These are phyloP conservation scores for Neurospora tetraspora DNA, from an alignment of 495 filamentous ascomycete genomes.

Conservation along the genomic window DNA sequence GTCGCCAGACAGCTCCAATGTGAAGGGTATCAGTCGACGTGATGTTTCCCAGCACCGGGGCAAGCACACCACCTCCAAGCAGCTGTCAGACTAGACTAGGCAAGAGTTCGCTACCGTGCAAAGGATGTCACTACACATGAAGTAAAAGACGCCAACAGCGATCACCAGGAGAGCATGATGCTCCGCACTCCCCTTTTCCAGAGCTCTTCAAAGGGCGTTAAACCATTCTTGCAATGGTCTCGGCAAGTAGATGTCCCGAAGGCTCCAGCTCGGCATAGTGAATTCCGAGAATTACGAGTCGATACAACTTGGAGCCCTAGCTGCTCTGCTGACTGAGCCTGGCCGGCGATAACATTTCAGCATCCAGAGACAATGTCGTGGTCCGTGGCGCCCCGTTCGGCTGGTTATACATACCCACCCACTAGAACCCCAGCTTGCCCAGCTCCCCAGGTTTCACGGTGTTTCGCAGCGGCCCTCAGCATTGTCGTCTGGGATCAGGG, in stretches of 20 bases:
- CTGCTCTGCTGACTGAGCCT: neutral
- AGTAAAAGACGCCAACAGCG: neutral
- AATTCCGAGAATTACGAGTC: neutral
- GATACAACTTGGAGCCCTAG: neutral
- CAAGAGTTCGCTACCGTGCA: neutral
- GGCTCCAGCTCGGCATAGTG: neutral
- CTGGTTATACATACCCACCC: neutral
- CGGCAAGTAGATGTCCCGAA: neutral
- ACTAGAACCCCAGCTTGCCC: neutral
- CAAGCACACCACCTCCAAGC: neutral
- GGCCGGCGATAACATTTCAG: neutral
- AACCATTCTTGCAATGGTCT: neutral
- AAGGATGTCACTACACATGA: neutral
- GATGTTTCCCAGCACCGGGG: neutral
- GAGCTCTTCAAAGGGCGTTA: neutral
- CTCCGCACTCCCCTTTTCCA: neutral
- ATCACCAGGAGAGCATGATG: neutral
- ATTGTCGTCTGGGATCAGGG: constrained; percentile 7
- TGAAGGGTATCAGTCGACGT: neutral
- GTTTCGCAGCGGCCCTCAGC: constrained; percentile 10
- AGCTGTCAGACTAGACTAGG: neutral
- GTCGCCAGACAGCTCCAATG: neutral
- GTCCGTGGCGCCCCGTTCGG: neutral
- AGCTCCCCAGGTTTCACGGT: constrained; percentile 5
- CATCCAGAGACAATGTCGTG: neutral